Evolutionary conservation across 2,329 filamentous ascomycete species (phyloP).

Genomic region (Neonectria coccinea): DNA sequence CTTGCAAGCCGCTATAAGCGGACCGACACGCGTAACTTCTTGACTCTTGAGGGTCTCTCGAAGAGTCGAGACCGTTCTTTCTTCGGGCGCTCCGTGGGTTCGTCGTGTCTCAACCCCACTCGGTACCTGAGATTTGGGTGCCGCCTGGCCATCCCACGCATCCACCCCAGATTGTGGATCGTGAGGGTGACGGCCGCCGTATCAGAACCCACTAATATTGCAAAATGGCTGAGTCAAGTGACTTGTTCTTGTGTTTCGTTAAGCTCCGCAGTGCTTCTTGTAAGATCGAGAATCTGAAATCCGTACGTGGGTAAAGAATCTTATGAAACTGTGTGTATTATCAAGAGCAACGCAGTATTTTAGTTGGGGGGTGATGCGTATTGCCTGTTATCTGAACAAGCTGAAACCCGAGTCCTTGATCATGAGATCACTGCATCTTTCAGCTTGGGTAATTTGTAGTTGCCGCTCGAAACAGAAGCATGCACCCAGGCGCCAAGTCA

Average conservation of each 20-base stretch:
- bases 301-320: background rate
- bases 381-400: background rate
- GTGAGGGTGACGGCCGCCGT: conserved; percentile 17
- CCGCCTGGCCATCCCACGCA: conserved; percentile 21
- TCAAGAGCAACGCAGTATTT: background rate
- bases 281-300: background rate
- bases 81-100: conserved; percentile 45
- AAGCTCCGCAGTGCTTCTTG: conserved; percentile 1
- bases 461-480: conserved; percentile 16
- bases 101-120: conserved; percentile 39
- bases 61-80: conserved; percentile 47
- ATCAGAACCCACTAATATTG: conserved; percentile 18
- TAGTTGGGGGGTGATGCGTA: background rate
- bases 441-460: conserved; percentile 13
- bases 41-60: conserved; percentile 17
- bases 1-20: conserved; percentile 33
- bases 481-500: conserved; percentile 16
- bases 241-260: conserved; percentile 2
- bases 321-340: background rate
- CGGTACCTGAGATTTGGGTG: conserved; percentile 45
- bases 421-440: background rate
- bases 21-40: conserved; percentile 24
- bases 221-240: conserved; percentile 15
- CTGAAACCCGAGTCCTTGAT: background rate
- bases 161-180: conserved; percentile 21